Conservation (phyloP, 495 filamentous ascomycete genomes). For the Aspergillus diversus region DNA sequence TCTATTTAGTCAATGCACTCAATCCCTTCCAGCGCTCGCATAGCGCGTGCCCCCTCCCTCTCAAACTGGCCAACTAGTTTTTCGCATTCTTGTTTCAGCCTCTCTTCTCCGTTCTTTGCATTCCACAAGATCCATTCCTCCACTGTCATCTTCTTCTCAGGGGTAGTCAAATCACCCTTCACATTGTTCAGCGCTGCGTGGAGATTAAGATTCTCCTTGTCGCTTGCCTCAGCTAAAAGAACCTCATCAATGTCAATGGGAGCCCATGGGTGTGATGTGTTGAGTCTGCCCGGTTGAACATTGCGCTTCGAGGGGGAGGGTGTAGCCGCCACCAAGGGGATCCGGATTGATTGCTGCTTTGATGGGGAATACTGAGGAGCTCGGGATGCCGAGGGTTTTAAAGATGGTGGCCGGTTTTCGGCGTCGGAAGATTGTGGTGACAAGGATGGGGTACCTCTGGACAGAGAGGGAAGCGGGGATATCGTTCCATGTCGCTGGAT, state of each 20-base stretch:
- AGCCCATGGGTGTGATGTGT: conserved; percentile 70
- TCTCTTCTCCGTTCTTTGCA: conserved; percentile 76
- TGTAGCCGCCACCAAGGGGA: conserved; percentile 57
- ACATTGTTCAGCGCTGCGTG: conserved; percentile 45
- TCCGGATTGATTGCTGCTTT: conserved; percentile 38
- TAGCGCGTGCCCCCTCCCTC: conserved; percentile 74
- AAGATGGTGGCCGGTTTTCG: conserved; percentile 75
- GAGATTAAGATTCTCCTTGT: conserved; percentile 60
- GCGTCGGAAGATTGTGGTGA: conserved; percentile 81
- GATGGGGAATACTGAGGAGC: conserved; percentile 50
- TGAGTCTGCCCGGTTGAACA: conserved; percentile 55
- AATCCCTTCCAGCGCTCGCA: conserved; percentile 77
- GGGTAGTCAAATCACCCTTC: conserved; percentile 65
- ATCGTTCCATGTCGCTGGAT: conserved; percentile 26
- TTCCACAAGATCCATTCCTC: conserved; percentile 90
- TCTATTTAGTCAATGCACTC: conserved; percentile 51
- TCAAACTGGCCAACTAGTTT: conserved; percentile 78
- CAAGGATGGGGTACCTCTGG: conserved; percentile 54
- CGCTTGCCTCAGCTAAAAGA: conserved; percentile 47
- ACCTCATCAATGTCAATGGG: conserved; percentile 70
- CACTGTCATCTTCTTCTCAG: conserved; percentile 87
- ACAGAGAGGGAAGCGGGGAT: conserved; percentile 38
- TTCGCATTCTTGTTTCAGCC: conserved; percentile 79
- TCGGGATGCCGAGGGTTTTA: conserved; percentile 50
- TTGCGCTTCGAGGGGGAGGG: conserved; percentile 73